Conservation (phyloP, 2,329 filamentous ascomycete genomes). For the Dendrostoma leiphaemia region DNA sequence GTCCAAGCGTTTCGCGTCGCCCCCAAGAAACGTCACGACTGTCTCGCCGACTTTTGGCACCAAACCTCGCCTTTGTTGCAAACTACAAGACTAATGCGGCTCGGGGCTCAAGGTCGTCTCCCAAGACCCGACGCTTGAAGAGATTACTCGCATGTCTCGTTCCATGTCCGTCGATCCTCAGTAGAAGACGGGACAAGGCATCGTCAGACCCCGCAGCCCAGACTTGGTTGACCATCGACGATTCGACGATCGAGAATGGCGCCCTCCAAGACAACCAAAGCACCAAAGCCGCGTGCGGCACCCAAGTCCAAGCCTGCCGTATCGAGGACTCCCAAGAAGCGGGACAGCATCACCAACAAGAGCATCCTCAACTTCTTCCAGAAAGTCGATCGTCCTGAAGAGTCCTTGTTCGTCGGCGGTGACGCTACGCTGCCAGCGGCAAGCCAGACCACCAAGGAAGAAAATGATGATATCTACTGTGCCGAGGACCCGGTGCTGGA, state of each 20-base stretch:
- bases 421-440: slow-evolving; percentile 20
- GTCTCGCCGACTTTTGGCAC: not conserved
- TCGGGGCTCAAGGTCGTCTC: no score
- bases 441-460: slow-evolving; percentile 3
- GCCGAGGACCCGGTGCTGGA: slow-evolving; percentile 12
- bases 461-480: slow-evolving; percentile 24
- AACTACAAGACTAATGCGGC: no score
- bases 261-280: slow-evolving; percentile 9
- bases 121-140: no score
- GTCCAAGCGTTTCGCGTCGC: slow-evolving; percentile 17
- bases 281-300: slow-evolving; percentile 2
- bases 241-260: slow-evolving; percentile 8
- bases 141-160: not conserved
- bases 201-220: not conserved
- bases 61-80: no score
- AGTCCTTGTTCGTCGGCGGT: slow-evolving; percentile 53
- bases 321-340: slow-evolving; percentile 33
- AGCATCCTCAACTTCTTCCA: slow-evolving; percentile 76
- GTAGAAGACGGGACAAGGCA: no score
- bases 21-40: slow-evolving; percentile 13
- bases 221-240: not conserved
- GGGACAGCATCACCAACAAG: slow-evolving; percentile 43
- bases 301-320: slow-evolving; percentile 1
- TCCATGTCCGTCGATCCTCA: not conserved
- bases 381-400: slow-evolving; percentile 60